phyloP scores from a whole-genome alignment of 2,329 filamentous ascomycete genomes.

The Harringtonia aguacate region DNA sequence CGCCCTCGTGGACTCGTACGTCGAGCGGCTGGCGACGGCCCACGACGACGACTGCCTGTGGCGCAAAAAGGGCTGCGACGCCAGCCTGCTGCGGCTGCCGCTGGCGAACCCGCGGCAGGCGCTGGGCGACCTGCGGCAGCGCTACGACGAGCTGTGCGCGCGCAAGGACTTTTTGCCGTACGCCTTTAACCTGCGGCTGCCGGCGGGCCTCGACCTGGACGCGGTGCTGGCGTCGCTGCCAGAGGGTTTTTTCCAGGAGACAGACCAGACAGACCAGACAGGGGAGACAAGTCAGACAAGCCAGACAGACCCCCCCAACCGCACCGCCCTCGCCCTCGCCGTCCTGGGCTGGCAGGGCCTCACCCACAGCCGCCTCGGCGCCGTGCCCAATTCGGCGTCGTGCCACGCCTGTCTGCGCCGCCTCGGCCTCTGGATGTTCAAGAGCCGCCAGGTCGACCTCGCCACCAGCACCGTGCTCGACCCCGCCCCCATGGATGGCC shows the following conservation, averaged over 20 bases:
- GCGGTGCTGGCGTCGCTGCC: slow-evolving; percentile 38
- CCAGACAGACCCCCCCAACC: slow-evolving; percentile 35
- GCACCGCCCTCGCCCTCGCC: slow-evolving; percentile 56
- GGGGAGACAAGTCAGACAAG: too few relatives aligned
- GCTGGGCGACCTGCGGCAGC: slow-evolving; percentile 44
- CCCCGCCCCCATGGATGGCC: slow-evolving; percentile 51
- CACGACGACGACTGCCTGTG: slow-evolving; percentile 80
- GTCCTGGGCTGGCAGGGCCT: slow-evolving; percentile 69
- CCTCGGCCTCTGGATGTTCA: slow-evolving; percentile 90
- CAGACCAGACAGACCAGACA: slow-evolving; percentile 11
- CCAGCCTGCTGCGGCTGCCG: slow-evolving; percentile 49
- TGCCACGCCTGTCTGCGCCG: slow-evolving; percentile 83
- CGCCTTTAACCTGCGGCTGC: slow-evolving; percentile 48
- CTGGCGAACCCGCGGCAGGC: slow-evolving; percentile 51
- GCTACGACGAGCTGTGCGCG: slow-evolving; percentile 53
- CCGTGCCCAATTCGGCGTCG: slow-evolving; percentile 61
- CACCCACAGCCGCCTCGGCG: slow-evolving; percentile 39
- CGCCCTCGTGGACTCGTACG: slow-evolving; percentile 67
- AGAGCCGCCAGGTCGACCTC: slow-evolving; percentile 55
- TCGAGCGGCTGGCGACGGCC: slow-evolving; percentile 58
- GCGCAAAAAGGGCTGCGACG: slow-evolving; percentile 78
- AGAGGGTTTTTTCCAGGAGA: slow-evolving; percentile 36
- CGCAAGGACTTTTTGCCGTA: slow-evolving; percentile 49
- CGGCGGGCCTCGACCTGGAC: slow-evolving; percentile 40
- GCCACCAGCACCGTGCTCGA: slow-evolving; percentile 39